These are phyloP conservation scores for Phylloporus sp. DNA, from an alignment of 768 basidiomycete genomes.

Conservation along the genomic window DNA sequence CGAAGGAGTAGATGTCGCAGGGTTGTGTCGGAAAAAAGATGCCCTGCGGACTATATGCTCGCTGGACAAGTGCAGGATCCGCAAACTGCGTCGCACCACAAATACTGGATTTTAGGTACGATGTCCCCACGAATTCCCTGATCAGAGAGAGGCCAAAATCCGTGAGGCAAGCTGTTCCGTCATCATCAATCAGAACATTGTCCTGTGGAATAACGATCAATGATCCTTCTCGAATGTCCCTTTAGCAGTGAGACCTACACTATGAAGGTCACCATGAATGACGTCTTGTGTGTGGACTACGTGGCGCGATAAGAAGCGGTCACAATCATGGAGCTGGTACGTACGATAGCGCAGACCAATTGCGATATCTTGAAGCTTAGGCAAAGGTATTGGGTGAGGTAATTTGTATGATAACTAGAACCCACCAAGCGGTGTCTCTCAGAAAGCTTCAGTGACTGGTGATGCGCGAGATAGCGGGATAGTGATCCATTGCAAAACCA, in stretches of 20 bases:
- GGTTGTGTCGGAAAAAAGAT: constrained; percentile 13
- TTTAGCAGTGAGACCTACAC: constrained; percentile 17
- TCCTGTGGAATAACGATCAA: constrained; percentile 10
- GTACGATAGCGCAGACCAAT: constrained; percentile 22
- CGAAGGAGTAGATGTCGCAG: constrained; percentile 30
- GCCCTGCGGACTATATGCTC: background rate
- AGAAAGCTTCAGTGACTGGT: background rate
- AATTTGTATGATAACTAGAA: background rate
- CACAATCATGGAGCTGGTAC: background rate
- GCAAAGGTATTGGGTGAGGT: background rate
- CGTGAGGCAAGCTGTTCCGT: constrained; percentile 39
- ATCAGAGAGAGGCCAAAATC: constrained; percentile 42
- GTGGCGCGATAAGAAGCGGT: background rate
- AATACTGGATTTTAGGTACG: constrained; percentile 30
- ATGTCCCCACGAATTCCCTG: constrained; percentile 24
- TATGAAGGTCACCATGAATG: constrained; percentile 36
- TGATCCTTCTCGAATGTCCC: background rate
- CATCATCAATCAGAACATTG: constrained; percentile 41
- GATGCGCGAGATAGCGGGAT: constrained; percentile 14
- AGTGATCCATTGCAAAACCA: constrained; percentile 29
- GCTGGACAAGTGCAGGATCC: constrained; percentile 32
- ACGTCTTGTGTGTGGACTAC: constrained; percentile 23
- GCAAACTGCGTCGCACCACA: constrained; percentile 43
- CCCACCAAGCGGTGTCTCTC: constrained; percentile 13
- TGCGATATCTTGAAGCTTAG: constrained; percentile 20